Percentiles rank a stretch among this genome's conserved stretches.
These are phyloP conservation scores for Clitoria ternatea DNA, from an alignment of 306 rosid species.

Conservation along the genomic window DNA sequence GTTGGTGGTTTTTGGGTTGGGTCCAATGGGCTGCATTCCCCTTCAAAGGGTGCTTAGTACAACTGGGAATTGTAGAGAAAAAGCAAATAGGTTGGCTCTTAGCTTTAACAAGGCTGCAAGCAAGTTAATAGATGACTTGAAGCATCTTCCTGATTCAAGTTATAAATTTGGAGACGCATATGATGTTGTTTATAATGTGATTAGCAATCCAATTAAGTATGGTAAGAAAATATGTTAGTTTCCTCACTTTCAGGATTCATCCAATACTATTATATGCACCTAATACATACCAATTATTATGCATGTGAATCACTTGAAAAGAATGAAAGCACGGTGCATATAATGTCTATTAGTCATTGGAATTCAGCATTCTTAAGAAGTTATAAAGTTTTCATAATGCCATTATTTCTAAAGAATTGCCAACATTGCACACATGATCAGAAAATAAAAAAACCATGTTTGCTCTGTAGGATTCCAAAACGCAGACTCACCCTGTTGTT, in stretches of 20 bases:
- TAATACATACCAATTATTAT: background rate
- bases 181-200: slow-evolving; percentile 71
- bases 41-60: slow-evolving; percentile 81
- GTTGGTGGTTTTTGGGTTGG: slow-evolving; percentile 80
- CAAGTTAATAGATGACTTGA: slow-evolving; percentile 45
- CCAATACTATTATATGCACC: background rate
- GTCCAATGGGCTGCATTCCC: slow-evolving; percentile 97
- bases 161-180: slow-evolving; percentile 80
- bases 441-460: background rate
- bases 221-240: slow-evolving; percentile 42
- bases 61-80: slow-evolving; percentile 58
- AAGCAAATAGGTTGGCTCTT: slow-evolving; percentile 68
- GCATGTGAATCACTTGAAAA: background rate
- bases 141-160: slow-evolving; percentile 59
- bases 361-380: background rate
- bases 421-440: background rate
- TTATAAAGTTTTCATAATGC: background rate
- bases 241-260: background rate
- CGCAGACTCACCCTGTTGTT: slow-evolving; percentile 81
- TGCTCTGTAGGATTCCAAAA: slow-evolving; percentile 64
- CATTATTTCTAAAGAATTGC: background rate
- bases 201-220: slow-evolving; percentile 54
- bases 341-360: background rate
- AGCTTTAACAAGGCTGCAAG: slow-evolving; percentile 63
- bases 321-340: background rate